These are phyloP conservation scores for Tripterygium wilfordii DNA, from an alignment of 177 flowering plant genomes.

Conservation along the genomic window DNA sequence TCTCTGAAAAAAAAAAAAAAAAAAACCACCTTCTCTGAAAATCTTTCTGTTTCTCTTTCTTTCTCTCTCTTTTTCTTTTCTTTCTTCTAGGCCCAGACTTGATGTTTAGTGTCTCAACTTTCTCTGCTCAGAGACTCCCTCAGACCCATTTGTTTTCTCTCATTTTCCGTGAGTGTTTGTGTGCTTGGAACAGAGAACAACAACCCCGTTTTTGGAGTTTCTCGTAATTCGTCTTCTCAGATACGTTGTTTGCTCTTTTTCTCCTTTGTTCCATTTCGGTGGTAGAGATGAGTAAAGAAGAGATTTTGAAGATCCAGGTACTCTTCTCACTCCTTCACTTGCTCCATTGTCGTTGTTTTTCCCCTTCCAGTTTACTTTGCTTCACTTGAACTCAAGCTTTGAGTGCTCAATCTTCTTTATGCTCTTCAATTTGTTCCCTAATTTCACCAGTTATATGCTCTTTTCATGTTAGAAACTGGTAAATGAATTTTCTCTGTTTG, in stretches of 20 bases:
- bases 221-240: conserved; percentile 20
- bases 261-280: background rate
- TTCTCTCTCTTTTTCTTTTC: background rate
- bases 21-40: too few relatives aligned
- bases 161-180: conserved; percentile 11
- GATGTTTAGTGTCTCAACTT: conserved; percentile 2
- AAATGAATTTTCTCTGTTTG: too few relatives aligned
- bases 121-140: conserved; percentile 13
- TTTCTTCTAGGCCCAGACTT: too few relatives aligned
- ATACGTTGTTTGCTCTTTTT: conserved; percentile 16
- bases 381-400: conserved; percentile 17
- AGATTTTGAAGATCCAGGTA: conserved; percentile 89
- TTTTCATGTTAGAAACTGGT: too few relatives aligned
- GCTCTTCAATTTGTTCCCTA: too few relatives aligned
- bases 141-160: conserved; percentile 21
- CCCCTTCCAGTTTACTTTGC: conserved; percentile 9
- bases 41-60: background rate
- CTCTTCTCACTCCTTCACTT: background rate
- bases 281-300: conserved; percentile 70
- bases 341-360: background rate
- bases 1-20: conserved; percentile 15
- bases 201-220: conserved; percentile 11
- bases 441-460: too few relatives aligned
- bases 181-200: conserved; percentile 13
- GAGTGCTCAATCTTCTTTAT: too few relatives aligned